phyloP scores from a whole-genome alignment of 2,329 filamentous ascomycete species.

The Phyllosticta citribraziliensis region DNA sequence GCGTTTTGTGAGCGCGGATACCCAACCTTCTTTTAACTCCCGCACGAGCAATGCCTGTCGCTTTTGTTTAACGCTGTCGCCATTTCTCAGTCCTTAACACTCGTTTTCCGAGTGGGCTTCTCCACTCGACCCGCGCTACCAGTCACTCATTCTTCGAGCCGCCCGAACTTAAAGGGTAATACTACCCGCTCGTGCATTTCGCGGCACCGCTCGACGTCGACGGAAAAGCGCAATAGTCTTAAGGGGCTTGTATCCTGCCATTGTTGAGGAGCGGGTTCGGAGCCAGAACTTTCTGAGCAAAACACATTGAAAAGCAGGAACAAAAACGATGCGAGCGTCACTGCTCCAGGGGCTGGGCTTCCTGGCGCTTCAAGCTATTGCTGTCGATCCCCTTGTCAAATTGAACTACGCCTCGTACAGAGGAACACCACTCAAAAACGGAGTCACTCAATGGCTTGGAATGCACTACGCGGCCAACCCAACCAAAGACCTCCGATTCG shows the following conservation, averaged over 20 bases:
- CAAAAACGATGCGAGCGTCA: neutral
- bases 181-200: neutral
- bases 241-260: no score
- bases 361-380: conserved; percentile 10
- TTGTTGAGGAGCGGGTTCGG: neutral
- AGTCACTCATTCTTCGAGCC: neutral
- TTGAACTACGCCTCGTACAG: conserved; percentile 58
- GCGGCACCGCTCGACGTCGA: neutral
- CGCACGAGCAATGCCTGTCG: neutral
- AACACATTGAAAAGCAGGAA: neutral
- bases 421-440: conserved; percentile 44
- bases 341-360: neutral
- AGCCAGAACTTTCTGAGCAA: neutral
- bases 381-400: conserved; percentile 42
- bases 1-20: neutral
- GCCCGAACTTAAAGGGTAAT: neutral
- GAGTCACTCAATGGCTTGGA: conserved; percentile 62
- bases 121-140: neutral
- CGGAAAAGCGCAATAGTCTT: no score
- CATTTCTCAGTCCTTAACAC: neutral
- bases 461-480: conserved; percentile 65
- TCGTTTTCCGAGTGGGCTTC: neutral
- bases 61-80: neutral
- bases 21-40: neutral
- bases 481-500: conserved; percentile 53